A percentile compares a stretch with the other conserved stretches of the same genome.
Conservation (phyloP, 2,329 filamentous ascomycete species). For the Pestalotiopsis sp. region DNA sequence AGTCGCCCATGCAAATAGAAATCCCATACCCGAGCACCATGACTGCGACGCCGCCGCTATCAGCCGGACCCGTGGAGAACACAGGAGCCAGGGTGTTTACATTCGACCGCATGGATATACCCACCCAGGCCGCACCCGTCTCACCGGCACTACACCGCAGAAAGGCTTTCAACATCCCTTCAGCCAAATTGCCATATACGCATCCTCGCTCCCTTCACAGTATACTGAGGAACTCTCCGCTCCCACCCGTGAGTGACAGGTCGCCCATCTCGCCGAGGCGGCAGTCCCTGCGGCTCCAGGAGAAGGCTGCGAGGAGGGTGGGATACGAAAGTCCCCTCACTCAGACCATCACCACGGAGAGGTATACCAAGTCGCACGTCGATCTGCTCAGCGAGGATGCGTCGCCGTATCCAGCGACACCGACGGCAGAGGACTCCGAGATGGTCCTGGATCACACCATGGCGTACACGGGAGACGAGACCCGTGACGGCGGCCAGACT, state of each 20-base stretch:
- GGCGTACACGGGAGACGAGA: slow-evolving; percentile 56
- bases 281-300: slow-evolving; percentile 56
- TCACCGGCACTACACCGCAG: slow-evolving; percentile 42
- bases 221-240: slow-evolving; percentile 68
- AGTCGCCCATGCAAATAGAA: slow-evolving; percentile 49
- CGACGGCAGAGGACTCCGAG: slow-evolving; percentile 39
- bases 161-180: slow-evolving; percentile 30
- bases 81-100: slow-evolving; percentile 45
- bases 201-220: slow-evolving; percentile 62
- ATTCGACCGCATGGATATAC: slow-evolving; percentile 42
- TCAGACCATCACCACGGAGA: slow-evolving; percentile 65
- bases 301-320: slow-evolving; percentile 58
- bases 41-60: slow-evolving; percentile 62
- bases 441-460: slow-evolving; percentile 50
- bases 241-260: slow-evolving; percentile 53
- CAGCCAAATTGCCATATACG: slow-evolving; percentile 53
- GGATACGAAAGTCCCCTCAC: slow-evolving; percentile 65
- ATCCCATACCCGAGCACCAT: slow-evolving; percentile 55
- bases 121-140: slow-evolving; percentile 21
- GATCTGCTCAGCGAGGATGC: slow-evolving; percentile 62
- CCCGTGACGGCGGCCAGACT: slow-evolving; percentile 62
- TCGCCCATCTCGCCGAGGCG: slow-evolving; percentile 56
- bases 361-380: slow-evolving; percentile 64
- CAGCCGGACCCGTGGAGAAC: slow-evolving; percentile 53
- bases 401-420: slow-evolving; percentile 48